Conservation (phyloP, 257 asterid genomes). For the Nicotiana undulata region DNA sequence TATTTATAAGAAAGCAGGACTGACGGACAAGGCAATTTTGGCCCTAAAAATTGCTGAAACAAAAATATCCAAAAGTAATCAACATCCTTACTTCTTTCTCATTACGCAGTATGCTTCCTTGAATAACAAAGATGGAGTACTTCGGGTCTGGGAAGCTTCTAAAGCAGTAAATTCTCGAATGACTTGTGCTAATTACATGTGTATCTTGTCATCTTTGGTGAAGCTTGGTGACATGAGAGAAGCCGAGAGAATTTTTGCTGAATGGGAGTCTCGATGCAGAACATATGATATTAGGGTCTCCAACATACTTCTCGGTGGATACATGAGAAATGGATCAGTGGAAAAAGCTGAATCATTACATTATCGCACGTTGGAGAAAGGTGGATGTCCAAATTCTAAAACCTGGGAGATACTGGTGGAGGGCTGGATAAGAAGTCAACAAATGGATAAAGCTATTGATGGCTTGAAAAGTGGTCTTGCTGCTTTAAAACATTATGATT, state of each 20-base stretch:
- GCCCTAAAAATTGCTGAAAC: conserved; percentile 28
- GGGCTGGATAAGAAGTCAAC: conserved; percentile 22
- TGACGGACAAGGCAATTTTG: conserved; percentile 16
- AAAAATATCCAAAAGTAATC: conserved; percentile 22
- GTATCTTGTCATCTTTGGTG: conserved; percentile 31
- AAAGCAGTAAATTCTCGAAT: conserved; percentile 16
- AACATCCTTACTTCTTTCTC: conserved; percentile 28
- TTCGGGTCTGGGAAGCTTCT: conserved; percentile 27
- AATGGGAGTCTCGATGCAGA: conserved; percentile 29
- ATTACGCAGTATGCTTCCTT: conserved; percentile 27
- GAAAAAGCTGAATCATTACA: conserved; percentile 26
- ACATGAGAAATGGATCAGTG: conserved; percentile 22
- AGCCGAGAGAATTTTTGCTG: conserved; percentile 19
- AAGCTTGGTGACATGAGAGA: conserved; percentile 25
- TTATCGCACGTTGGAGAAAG: conserved; percentile 18
- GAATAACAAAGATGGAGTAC: conserved; percentile 25
- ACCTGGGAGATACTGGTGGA: conserved; percentile 40
- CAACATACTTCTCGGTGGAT: conserved; percentile 36
- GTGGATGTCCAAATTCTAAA: conserved; percentile 36
- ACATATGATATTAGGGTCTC: conserved; percentile 31
- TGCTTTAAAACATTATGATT: conserved; percentile 15
- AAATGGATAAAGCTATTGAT: conserved; percentile 23
- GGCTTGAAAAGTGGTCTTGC: conserved; percentile 17
- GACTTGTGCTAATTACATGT: conserved; percentile 33
- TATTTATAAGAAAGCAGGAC: conserved; percentile 22